Evolutionary conservation across 2,329 filamentous ascomycete genomes (phyloP), one percentile per base, ranked within the genome.

Genomic region (Cordyceps fumosorosea): DNA sequence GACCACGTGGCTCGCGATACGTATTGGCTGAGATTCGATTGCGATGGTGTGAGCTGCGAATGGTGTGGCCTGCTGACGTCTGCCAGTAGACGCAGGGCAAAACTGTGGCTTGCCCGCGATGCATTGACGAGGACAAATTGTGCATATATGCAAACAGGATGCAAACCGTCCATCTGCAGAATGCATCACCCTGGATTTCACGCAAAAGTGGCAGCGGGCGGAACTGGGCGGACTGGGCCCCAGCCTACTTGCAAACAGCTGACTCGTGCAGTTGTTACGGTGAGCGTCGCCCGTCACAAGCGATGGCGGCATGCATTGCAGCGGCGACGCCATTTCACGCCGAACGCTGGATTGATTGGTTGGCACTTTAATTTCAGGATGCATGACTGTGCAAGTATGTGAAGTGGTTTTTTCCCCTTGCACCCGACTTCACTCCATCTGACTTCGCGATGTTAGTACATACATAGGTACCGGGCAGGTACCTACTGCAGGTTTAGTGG

Each of bases 221-320:
- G 14, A 34, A 37, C 40, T 40, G 37, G 37, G 16, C 16, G 12
- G 14, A 16, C n/a, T 44, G 56, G 26, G 50, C 50, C 29, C 3
- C 29, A 7, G 5, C 29, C 29, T 29, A 7, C 29, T 42, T 50
- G 59, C 42, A 37, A 62, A 56, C 59, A 51, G 45, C 59, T 62
- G 59, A 62, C 59, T 62, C 59, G 52, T 56, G 59, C 32, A 24
- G 48, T 34, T 24, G 12, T 32, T 40, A 50, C 18, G 20, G 58
- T 45, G 40, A 47, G 56, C 18, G 29, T 29, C 29, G 29, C 29
- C 29, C 29, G 44, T 29, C 42, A 40, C 8, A 20, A 6, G 22
- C 22, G 47, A 29, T 55, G 50, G 44, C 32, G 42, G 50, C 58
- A 47, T 60, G 47, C n/a, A 12, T 42, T 24, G 26, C 44, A 48